Base-by-base conservation (phyloP, 1,284 basidiomycete genomes). In the Sphagnurus paluster region DNA sequence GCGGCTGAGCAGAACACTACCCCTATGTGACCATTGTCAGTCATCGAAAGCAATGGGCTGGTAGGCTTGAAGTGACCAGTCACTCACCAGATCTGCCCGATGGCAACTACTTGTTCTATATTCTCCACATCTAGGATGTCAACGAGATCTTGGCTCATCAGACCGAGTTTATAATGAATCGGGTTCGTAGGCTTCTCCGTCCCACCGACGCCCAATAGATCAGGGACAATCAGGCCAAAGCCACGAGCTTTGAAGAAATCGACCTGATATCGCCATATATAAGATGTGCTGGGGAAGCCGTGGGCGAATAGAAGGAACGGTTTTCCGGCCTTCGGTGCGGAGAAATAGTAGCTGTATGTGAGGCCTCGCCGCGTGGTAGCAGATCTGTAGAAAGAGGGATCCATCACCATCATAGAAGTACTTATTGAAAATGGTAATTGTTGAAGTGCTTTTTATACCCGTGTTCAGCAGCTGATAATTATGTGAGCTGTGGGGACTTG, bases 171-270 rank as follows among this genome's bases (percentile, higher is more conserved):
- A 59, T 79, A 82, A 3, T 55, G 49, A 4, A 52, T 51, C 1
- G 67, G 53, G 25, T 74, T 70, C 0, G 53, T 52, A 0, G 79
- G 79, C 53, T 76, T 78, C 55, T 71, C 71, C 16, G 77, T 78
- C 4, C 68, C 70, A 9, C 75, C 77, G 46, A 78, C 79, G 4
- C 79, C 79, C 13, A 80, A 68, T 64, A 75, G 68, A 58, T 80
- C 77, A 6, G 76, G 79, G 1, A 70, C 76, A 44, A 82, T 59
- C 39, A 80, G 52, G 10, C 76, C 70, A 52, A 73, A 79, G 1
- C 79, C 78, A 14, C 61, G 54, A 10, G 56, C 55, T 32, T 64
- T 46, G 64, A 80, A 76, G 53, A 67, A 70, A 2, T 62, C 49
- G 11, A 78, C 67, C 55, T 77, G 74, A 34, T 69, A 58, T 17